A percentile compares a stretch with the other conserved stretches of the same genome.
phyloP scores from a whole-genome alignment of 345 rosid species.

The sweet orange (Citrus sinensis) region DNA sequence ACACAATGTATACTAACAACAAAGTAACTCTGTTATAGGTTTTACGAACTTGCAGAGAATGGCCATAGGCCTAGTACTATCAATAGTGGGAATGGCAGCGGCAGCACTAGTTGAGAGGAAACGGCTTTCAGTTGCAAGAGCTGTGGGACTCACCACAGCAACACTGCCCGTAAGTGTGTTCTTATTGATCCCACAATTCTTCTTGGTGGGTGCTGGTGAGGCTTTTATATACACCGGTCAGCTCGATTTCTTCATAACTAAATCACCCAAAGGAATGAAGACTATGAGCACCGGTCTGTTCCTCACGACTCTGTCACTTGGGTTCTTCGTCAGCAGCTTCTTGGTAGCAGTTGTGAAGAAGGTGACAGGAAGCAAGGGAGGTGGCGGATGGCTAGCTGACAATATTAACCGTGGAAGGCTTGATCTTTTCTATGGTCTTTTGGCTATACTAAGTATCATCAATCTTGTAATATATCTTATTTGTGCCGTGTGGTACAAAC shows the following conservation, averaged over 20 bases:
- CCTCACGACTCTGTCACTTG: slow-evolving; percentile 62
- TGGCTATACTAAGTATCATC: slow-evolving; percentile 39
- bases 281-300: slow-evolving; percentile 72
- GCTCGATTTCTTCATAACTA: slow-evolving; percentile 67
- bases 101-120: slow-evolving; percentile 47
- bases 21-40: slow-evolving; percentile 28
- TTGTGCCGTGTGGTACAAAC: slow-evolving; percentile 47
- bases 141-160: slow-evolving; percentile 8
- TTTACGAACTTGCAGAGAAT: slow-evolving; percentile 52
- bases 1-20: too few species aligned
- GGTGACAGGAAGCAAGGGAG: slow-evolving; percentile 27
- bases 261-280: slow-evolving; percentile 68
- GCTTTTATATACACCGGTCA: slow-evolving; percentile 67
- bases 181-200: slow-evolving; percentile 55
- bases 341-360: slow-evolving; percentile 47
- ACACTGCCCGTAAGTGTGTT: slow-evolving; percentile 50
- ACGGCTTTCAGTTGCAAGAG: slow-evolving; percentile 37
- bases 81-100: slow-evolving; percentile 48
- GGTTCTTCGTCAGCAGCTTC: slow-evolving; percentile 62
- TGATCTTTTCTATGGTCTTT: slow-evolving; percentile 55
- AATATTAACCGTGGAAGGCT: slow-evolving; percentile 57
- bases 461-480: slow-evolving; percentile 42
- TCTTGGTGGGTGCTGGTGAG: slow-evolving; percentile 60
- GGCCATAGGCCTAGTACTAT: slow-evolving; percentile 46
- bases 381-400: slow-evolving; percentile 57